Evolutionary conservation across 2,329 filamentous ascomycete species (phyloP).

Genomic region (Thelonectria discophora): DNA sequence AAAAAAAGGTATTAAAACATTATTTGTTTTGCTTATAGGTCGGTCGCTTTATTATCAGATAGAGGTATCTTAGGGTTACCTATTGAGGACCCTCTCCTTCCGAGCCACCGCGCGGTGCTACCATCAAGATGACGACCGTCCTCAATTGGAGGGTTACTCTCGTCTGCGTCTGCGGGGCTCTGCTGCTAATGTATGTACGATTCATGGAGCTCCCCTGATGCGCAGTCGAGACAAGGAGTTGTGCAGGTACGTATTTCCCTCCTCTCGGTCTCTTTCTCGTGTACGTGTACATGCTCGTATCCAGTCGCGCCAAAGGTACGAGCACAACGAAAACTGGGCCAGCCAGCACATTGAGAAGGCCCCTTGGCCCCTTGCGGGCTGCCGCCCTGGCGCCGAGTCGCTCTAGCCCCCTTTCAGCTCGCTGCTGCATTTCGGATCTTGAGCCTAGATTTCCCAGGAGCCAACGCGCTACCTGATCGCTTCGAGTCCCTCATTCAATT

Average conservation of each 20-base stretch:
- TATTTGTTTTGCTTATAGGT: too few relatives aligned
- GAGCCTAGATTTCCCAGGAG: not conserved
- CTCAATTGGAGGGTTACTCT: not conserved
- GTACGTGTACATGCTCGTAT: not conserved
- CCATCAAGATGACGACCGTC: not conserved
- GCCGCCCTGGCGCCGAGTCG: conserved; percentile 10
- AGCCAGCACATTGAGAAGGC: not conserved
- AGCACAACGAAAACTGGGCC: not conserved
- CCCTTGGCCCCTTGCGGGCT: too few relatives aligned
- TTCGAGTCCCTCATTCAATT: too few relatives aligned
- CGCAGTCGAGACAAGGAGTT: too few relatives aligned
- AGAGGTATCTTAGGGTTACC: too few relatives aligned
- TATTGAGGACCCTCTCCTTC: too few relatives aligned
- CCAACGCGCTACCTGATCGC: too few relatives aligned
- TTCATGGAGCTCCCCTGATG: too few relatives aligned
- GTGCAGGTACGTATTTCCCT: too few relatives aligned
- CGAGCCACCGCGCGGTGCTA: not conserved
- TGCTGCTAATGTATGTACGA: not conserved
- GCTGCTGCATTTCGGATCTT: conserved; percentile 21
- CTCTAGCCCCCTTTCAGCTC: conserved; percentile 15
- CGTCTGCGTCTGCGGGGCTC: not conserved
- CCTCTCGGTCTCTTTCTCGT: not conserved
- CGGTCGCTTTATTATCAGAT: not conserved
- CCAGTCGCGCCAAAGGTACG: too few relatives aligned
- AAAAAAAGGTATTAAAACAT: not conserved